phyloP scores from a whole-genome alignment of 371 early-diverging fungal genomes.

The Actinomortierella wolfii region DNA sequence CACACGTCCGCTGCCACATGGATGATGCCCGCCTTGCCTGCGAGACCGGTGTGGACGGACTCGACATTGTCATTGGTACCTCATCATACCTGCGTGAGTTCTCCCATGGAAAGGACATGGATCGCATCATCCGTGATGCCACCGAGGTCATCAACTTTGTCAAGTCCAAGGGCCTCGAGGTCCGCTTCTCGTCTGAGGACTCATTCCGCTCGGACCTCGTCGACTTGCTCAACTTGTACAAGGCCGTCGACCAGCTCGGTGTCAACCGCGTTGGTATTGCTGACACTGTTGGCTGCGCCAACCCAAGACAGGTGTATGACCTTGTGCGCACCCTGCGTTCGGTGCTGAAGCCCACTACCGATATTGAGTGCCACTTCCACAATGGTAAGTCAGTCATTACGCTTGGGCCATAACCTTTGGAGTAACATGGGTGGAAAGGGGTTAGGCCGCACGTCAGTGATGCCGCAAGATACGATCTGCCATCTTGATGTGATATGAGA shows the following conservation, averaged over 20 bases:
- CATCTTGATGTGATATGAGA: too few relatives aligned
- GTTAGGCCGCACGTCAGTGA: too few relatives aligned
- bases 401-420: neutral
- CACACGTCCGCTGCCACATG: slow-evolving; percentile 97
- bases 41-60: slow-evolving; percentile 94
- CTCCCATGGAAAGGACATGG: slow-evolving; percentile 98
- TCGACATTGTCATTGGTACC: slow-evolving; percentile 97
- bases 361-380: slow-evolving; percentile 98
- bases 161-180: slow-evolving; percentile 93
- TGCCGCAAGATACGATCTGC: too few relatives aligned
- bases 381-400: slow-evolving; percentile 52
- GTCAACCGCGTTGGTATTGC: slow-evolving; percentile 98
- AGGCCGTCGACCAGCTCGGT: slow-evolving; percentile 89
- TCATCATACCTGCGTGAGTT: slow-evolving; percentile 92
- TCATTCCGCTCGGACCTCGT: slow-evolving; percentile 96
- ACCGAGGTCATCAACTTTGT: slow-evolving; percentile 94
- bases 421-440: too few relatives aligned
- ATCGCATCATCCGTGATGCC: slow-evolving; percentile 90
- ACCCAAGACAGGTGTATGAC: slow-evolving; percentile 96
- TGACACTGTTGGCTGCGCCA: slow-evolving; percentile 97
- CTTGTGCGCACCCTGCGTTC: slow-evolving; percentile 92
- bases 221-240: slow-evolving; percentile 92
- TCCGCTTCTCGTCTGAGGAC: slow-evolving; percentile 96
- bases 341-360: slow-evolving; percentile 86
- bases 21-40: slow-evolving; percentile 95